Percentiles rank a stretch among this genome's conserved stretches.
Conservation (phyloP, 306 rosid species). For the Betula pendula region DNA sequence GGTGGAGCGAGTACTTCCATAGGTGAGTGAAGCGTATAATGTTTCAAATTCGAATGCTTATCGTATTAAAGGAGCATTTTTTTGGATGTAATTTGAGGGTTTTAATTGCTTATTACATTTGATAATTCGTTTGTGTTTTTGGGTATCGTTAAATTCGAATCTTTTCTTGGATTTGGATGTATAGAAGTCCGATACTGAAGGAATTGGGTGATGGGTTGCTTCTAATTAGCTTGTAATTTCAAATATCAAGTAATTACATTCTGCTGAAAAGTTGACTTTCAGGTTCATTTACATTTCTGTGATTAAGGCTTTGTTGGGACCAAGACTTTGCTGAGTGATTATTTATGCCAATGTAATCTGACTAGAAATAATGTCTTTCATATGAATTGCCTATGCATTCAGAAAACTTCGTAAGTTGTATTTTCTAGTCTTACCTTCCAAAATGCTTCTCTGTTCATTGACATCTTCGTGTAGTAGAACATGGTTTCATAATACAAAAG, state of each 20-base stretch:
- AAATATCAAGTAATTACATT: neutral
- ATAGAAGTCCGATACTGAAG: neutral
- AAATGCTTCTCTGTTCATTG: neutral
- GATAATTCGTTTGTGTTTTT: neutral
- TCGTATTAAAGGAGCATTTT: neutral
- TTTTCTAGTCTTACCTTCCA: neutral
- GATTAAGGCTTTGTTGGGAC: neutral
- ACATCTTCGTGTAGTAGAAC: neutral
- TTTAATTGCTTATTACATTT: neutral
- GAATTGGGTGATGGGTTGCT: slow-evolving; percentile 3
- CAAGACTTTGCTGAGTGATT: too few relatives aligned
- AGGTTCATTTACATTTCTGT: neutral
- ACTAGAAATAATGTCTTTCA: too few relatives aligned
- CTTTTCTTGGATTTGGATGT: neutral
- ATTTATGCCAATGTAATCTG: too few relatives aligned
- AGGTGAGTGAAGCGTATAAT: slow-evolving; percentile 42
- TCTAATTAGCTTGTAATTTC: neutral
- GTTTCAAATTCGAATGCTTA: neutral
- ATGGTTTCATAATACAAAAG: neutral
- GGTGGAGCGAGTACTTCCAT: slow-evolving; percentile 93
- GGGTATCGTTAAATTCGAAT: neutral
- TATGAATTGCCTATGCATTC: neutral
- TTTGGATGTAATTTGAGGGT: neutral
- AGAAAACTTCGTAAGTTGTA: neutral
- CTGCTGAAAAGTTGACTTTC: neutral